Percentiles rank a stretch among this genome's conserved stretches.
Conservation (phyloP, 1,284 basidiomycete species). For the Austropuccinia psidii region DNA sequence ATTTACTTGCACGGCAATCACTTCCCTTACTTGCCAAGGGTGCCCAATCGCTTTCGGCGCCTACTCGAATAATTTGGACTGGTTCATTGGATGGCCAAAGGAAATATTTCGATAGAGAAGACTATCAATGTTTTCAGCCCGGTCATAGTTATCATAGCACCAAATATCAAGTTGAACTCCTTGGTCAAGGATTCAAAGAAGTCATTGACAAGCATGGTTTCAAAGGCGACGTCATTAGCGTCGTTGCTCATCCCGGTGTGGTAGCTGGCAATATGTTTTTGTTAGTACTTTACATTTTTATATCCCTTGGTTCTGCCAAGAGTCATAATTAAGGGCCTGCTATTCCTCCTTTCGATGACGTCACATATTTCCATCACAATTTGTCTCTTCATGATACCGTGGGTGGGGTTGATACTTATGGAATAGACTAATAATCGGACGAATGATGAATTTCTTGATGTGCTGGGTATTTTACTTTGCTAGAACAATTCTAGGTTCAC, state of each 20-base stretch:
- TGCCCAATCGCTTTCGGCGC: neutral
- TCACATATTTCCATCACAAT: too few species aligned
- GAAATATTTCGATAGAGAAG: constrained; percentile 43
- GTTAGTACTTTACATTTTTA: neutral
- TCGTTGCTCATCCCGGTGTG: constrained; percentile 46
- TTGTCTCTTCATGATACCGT: too few species aligned
- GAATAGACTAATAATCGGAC: constrained; percentile 32
- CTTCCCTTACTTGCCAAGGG: constrained; percentile 9
- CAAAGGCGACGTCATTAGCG: constrained; percentile 35
- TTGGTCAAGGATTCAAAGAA: constrained; percentile 45
- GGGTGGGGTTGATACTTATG: too few species aligned
- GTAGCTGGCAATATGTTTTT: constrained; percentile 47
- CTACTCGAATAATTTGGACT: constrained; percentile 47
- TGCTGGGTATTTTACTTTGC: constrained; percentile 25
- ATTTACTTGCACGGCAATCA: constrained; percentile 15
- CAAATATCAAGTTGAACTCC: constrained; percentile 48
- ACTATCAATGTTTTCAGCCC: constrained; percentile 44
- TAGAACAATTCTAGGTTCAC: constrained; percentile 22
- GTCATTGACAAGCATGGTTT: constrained; percentile 36
- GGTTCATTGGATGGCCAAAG: constrained; percentile 46
- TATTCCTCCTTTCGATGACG: too few species aligned
- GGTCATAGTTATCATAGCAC: constrained; percentile 46
- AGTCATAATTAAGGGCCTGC: too few species aligned
- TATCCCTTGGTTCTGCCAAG: neutral
- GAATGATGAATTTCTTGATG: constrained; percentile 27